Percentiles rank a stretch among this genome's conserved stretches.
Conservation (phyloP, 2,329 filamentous ascomycete species). For the Scedosporium dehoogii region DNA sequence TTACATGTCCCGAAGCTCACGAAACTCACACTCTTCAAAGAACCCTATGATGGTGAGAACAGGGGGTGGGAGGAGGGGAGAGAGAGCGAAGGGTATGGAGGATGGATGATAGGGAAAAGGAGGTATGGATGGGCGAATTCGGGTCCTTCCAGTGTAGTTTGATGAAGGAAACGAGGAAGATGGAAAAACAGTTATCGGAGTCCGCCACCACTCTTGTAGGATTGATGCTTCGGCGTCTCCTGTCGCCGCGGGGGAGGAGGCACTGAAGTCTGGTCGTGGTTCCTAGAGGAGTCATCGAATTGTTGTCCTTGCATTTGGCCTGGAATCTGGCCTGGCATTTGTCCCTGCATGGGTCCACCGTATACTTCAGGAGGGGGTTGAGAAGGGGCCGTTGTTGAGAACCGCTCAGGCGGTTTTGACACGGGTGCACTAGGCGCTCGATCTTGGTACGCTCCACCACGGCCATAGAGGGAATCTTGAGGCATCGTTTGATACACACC, state of each 20-base stretch:
- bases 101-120: background rate
- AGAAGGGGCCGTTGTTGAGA: background rate
- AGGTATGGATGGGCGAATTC: background rate
- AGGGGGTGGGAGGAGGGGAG: background rate
- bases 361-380: background rate
- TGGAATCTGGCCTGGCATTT: background rate
- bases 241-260: background rate
- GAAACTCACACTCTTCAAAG: background rate
- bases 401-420: conserved; percentile 2
- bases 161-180: background rate
- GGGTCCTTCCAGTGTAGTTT: background rate
- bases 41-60: background rate
- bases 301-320: conserved; percentile 4
- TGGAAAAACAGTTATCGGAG: background rate
- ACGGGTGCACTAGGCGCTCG: background rate
- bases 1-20: background rate
- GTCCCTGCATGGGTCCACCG: background rate
- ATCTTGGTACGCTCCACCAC: conserved; percentile 4
- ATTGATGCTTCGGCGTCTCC: conserved; percentile 3
- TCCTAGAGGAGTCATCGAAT: background rate
- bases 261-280: background rate
- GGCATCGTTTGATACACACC: conserved; percentile 3
- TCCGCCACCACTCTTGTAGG: conserved; percentile 1
- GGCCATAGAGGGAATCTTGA: conserved; percentile 4
- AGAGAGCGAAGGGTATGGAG: background rate